Evolutionary conservation across 1,139 yeast genomes (phyloP).

Genomic region (Insectozyma bohioensis): DNA sequence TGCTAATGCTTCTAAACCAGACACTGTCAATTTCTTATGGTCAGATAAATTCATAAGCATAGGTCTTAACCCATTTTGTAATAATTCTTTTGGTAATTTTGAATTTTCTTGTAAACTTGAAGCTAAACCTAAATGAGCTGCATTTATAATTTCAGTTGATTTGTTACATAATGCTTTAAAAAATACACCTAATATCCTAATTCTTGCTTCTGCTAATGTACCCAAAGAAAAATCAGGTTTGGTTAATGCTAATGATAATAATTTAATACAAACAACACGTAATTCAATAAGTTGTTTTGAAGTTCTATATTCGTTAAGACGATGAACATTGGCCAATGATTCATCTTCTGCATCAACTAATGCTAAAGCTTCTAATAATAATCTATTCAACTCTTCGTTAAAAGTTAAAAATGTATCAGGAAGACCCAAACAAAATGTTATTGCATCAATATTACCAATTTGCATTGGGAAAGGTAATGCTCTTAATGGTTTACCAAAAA

Average conservation of each 20-base stretch:
- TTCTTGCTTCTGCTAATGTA: slow-evolving; percentile 80
- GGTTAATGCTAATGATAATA: slow-evolving; percentile 80
- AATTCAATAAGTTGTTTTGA: slow-evolving; percentile 83
- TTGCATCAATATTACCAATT: slow-evolving; percentile 96
- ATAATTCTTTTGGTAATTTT: slow-evolving; percentile 85
- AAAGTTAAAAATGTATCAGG: slow-evolving; percentile 82
- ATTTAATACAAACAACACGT: slow-evolving; percentile 83
- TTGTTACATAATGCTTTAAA: slow-evolving; percentile 90
- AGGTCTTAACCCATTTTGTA: slow-evolving; percentile 93
- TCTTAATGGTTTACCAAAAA: slow-evolving; percentile 92
- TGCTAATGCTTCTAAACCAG: slow-evolving; percentile 90
- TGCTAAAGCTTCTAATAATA: slow-evolving; percentile 87
- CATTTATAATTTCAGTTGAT: slow-evolving; percentile 84
- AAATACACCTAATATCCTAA: slow-evolving; percentile 86
- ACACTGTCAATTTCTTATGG: slow-evolving; percentile 83
- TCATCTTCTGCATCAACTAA: slow-evolving; percentile 98
- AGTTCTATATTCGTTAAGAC: slow-evolving; percentile 83
- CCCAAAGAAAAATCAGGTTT: slow-evolving; percentile 75
- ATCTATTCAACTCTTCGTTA: slow-evolving; percentile 82
- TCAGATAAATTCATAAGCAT: slow-evolving; percentile 94
- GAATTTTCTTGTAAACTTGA: slow-evolving; percentile 83
- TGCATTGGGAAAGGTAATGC: slow-evolving; percentile 99
- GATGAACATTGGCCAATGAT: slow-evolving; percentile 82
- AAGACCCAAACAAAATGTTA: slow-evolving; percentile 80
- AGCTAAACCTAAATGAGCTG: slow-evolving; percentile 87